phyloP scores from a whole-genome alignment of 1,284 basidiomycete genomes.

The Hymenochaete sp. region DNA sequence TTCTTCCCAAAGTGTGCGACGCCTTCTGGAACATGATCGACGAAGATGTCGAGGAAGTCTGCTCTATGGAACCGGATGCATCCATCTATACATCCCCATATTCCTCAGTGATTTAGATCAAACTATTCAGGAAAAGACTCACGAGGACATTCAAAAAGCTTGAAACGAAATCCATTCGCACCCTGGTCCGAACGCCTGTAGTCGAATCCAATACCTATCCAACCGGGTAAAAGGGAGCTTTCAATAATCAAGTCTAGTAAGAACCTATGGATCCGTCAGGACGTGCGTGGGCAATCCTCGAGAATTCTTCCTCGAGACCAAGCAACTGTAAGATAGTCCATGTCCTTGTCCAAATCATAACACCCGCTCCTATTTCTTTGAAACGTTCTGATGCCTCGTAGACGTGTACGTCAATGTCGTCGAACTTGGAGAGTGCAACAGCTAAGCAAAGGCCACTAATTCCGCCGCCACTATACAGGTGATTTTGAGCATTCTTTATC shows the following conservation, averaged over 20 bases:
- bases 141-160: slow-evolving; percentile 33
- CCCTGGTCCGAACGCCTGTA: slow-evolving; percentile 35
- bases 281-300: slow-evolving; percentile 35
- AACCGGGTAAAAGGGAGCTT: background rate
- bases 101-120: background rate
- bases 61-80: slow-evolving; percentile 25
- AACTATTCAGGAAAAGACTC: slow-evolving; percentile 17
- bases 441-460: slow-evolving; percentile 41
- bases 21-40: slow-evolving; percentile 33
- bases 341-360: slow-evolving; percentile 38
- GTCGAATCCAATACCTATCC: slow-evolving; percentile 35
- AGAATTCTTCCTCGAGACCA: slow-evolving; percentile 32
- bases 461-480: slow-evolving; percentile 36
- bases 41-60: slow-evolving; percentile 41
- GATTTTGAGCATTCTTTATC: background rate
- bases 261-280: slow-evolving; percentile 31
- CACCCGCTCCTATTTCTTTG: slow-evolving; percentile 42
- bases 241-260: slow-evolving; percentile 6
- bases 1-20: slow-evolving; percentile 36
- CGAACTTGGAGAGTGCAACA: slow-evolving; percentile 31
- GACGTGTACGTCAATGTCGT: slow-evolving; percentile 36
- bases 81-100: slow-evolving; percentile 11
- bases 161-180: slow-evolving; percentile 32
- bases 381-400: slow-evolving; percentile 41
- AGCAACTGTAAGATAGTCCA: slow-evolving; percentile 37